Evolutionary conservation across 2,329 filamentous ascomycete genomes (phyloP), one percentile per base, ranked within the genome.

Genomic region (Fusarium cicatricum): DNA sequence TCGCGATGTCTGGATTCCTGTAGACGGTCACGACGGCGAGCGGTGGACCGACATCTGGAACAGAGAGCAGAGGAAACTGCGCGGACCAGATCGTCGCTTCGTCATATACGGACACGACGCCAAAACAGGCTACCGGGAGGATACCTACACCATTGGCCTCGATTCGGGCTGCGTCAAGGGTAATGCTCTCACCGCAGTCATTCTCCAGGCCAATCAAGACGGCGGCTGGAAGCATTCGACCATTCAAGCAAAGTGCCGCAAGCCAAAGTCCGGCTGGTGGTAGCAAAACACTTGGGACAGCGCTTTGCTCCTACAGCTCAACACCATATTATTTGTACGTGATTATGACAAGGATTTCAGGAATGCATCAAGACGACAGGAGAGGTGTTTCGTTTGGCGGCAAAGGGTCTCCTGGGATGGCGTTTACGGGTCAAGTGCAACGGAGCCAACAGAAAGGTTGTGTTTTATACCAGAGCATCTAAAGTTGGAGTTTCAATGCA

Each of bases 81-180:
- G 54, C 39, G 58, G 68, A 23, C 41, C 58, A 11, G 63, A 74
- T 26, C 79, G 83, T 10, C 84, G 80, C 34, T 91, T 90, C 1
- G 89, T 96, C 34, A 82, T 96, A 52, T 97, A 96, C 74, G 93
- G 93, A 5, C 94, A 98, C 71, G 91, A 97, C 71, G 85, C 91
- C 17, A 87, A 88, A 67, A 77, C 77, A 3, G 92, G 92, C 0
- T 82, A 96, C 43, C 70, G 67, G 28, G 64, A 80, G 55, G 68
- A 85, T 43, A 80, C 83, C 42, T 96, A 91, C 74, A 90, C 89
- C 4, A 91, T 92, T 69, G 95, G 95, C 0, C 79, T 98, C 40
- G 95, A 98, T 74, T 90, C 90, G 1, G 89, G 87, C 0, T 98
- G 95, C 72, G 86, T 91, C 3, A 85, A 84, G 59, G 93, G 92